Percentiles rank a stretch among this genome's conserved stretches.
Evolutionary conservation across 2,329 filamentous ascomycete species (phyloP).

Genomic region (Mollisia scopiformis): DNA sequence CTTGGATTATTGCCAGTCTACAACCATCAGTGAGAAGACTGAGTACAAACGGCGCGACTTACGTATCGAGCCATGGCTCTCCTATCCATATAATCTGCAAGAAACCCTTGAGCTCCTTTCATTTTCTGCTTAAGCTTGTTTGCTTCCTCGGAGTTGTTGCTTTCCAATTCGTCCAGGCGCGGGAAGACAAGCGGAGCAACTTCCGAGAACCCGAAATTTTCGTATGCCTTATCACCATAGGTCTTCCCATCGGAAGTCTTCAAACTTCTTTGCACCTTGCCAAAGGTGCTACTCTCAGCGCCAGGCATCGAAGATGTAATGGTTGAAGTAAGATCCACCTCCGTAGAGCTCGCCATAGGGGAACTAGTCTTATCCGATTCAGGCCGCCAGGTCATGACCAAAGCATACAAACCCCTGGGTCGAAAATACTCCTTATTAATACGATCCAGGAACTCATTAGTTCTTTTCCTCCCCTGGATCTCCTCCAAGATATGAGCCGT

Average conservation of each 20-base stretch:
- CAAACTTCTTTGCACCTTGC: background rate
- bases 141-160: slow-evolving; percentile 17
- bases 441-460: slow-evolving; percentile 42
- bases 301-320: background rate
- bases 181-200: slow-evolving; percentile 42
- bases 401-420: slow-evolving; percentile 54
- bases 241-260: background rate
- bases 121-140: slow-evolving; percentile 9
- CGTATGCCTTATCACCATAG: background rate
- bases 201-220: slow-evolving; percentile 29
- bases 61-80: slow-evolving; percentile 23
- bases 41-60: background rate
- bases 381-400: slow-evolving; percentile 44
- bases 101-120: slow-evolving; percentile 13
- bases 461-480: background rate
- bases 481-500: background rate
- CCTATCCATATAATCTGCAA: slow-evolving; percentile 21
- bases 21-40: background rate
- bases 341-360: background rate
- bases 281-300: background rate
- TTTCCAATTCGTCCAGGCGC: slow-evolving; percentile 35
- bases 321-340: background rate
- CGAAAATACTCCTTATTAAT: slow-evolving; percentile 58
- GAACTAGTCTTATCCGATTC: background rate
- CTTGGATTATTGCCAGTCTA: background rate